Base-by-base conservation (phyloP, 768 basidiomycete genomes). In the Boletus patriciae region DNA sequence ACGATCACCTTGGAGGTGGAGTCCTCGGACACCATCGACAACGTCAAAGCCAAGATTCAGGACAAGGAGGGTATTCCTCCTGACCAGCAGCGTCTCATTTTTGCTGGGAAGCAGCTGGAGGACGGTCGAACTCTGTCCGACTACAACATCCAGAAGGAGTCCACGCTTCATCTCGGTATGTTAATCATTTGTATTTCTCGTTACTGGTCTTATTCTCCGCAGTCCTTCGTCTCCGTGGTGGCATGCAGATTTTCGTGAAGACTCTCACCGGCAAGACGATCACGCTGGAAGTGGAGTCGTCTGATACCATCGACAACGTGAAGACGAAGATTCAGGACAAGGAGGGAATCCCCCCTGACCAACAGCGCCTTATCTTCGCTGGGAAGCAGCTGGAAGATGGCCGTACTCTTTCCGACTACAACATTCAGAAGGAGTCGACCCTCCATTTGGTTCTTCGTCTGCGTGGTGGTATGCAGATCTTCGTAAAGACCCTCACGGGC, bases 361-460 rank as follows among this genome's bases (percentile, higher is more conserved):
- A 94, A 67, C 94, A 95, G 66, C 88, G 93, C 43, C 76, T 94
- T 45, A 93, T 90, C 70, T 96, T 95, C 62, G 94, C 94, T 44
- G 94, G 94, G 45, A 96, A 96, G 78, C 94, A 96, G 67, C 76
- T 95, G 12, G 94, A 96, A 71, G 94, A 97, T 54, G 94, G 94
- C 4, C 88, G 94, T 46, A 97, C 94, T 0, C 80, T 94, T 5
- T 77, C 86, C 0, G 86, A 90, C 52, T 89, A 89, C 68, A 88
- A 90, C 70, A 90, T 89, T 36, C 88, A 90, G 82, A 95, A 90
- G 75, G 88, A 89, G 71, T 85, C 84, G 0, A 89, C 87, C 0
- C 83, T 88, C 36, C 87, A 88, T 57, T 72, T 90, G n/a, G 89
- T 88, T 43, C 77, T 86, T 29, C 86, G 84, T 74, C 78, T 87